phyloP scores from a whole-genome alignment of 495 filamentous ascomycete genomes.

The Saxophila tyrrhenica region DNA sequence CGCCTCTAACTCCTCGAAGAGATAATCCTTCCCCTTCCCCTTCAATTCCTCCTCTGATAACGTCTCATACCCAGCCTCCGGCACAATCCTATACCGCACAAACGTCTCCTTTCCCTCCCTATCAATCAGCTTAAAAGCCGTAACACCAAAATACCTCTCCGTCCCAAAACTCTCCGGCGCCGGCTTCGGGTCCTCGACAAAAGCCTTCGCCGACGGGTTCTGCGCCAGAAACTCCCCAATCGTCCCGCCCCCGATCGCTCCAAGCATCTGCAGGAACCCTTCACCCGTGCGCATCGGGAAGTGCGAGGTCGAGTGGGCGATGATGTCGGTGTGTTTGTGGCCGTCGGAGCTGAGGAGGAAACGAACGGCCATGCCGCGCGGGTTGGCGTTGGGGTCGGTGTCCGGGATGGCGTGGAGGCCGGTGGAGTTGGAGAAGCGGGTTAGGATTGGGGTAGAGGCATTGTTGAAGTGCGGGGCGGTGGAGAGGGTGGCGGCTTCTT shows the following conservation, averaged over 20 bases:
- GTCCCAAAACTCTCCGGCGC: slow-evolving; percentile 35
- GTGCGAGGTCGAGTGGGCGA: slow-evolving; percentile 37
- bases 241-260: slow-evolving; percentile 2
- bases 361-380: neutral
- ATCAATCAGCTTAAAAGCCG: slow-evolving; percentile 39
- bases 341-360: slow-evolving; percentile 20
- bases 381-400: slow-evolving; percentile 37
- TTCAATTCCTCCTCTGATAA: slow-evolving; percentile 29
- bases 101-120: slow-evolving; percentile 32
- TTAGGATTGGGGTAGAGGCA: slow-evolving; percentile 35
- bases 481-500: slow-evolving; percentile 33
- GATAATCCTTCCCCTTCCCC: slow-evolving; percentile 29
- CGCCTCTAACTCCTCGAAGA: slow-evolving; percentile 34
- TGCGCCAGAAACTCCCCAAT: slow-evolving; percentile 33
- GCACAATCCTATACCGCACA: slow-evolving; percentile 37
- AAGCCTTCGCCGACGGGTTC: slow-evolving; percentile 35
- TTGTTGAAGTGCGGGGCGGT: slow-evolving; percentile 40
- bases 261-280: slow-evolving; percentile 40
- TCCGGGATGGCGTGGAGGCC: slow-evolving; percentile 43
- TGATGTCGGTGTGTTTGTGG: slow-evolving; percentile 45
- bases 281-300: slow-evolving; percentile 40
- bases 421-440: slow-evolving; percentile 43
- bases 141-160: slow-evolving; percentile 38
- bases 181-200: slow-evolving; percentile 39
- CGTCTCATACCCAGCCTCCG: slow-evolving; percentile 28